Percentiles rank a stretch among this genome's conserved stretches.
Evolutionary conservation across 2,329 filamentous ascomycete genomes (phyloP).

Genomic region (Ophiocordyceps polyrhachis-furcata): DNA sequence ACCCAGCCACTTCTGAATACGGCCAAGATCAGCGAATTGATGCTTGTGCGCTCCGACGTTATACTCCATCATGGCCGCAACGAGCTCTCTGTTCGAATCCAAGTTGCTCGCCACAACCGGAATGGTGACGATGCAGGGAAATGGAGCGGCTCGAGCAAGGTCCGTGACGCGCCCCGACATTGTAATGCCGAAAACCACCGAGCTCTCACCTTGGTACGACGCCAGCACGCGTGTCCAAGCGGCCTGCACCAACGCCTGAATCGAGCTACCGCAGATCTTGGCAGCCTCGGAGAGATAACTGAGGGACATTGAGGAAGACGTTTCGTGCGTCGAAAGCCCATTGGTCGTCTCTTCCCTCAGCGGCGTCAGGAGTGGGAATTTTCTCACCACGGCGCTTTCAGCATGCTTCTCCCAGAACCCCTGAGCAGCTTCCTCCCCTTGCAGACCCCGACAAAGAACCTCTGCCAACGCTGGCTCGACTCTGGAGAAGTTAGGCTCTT

Average conservation of each 20-base stretch:
- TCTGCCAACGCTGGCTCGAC: slow-evolving; percentile 20
- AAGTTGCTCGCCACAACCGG: slow-evolving; percentile 46
- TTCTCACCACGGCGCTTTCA: slow-evolving; percentile 36
- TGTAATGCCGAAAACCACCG: slow-evolving; percentile 62
- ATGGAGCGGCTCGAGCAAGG: slow-evolving; percentile 37
- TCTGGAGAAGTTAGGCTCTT: slow-evolving; percentile 1
- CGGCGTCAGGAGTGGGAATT: slow-evolving; percentile 62
- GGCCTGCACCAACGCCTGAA: slow-evolving; percentile 59
- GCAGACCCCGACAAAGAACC: slow-evolving; percentile 18
- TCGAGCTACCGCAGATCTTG: slow-evolving; percentile 39
- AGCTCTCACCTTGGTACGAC: slow-evolving; percentile 55
- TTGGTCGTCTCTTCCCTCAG: slow-evolving; percentile 21
- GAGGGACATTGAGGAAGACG: slow-evolving; percentile 19
- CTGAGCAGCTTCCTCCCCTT: slow-evolving; percentile 16
- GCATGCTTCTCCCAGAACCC: slow-evolving; percentile 46
- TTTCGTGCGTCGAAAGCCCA: slow-evolving; percentile 15
- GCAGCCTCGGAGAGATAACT: slow-evolving; percentile 35
- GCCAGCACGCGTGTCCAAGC: slow-evolving; percentile 62
- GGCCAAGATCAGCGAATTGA: slow-evolving; percentile 51
- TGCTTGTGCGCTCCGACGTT: slow-evolving; percentile 47
- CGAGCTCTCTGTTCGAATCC: slow-evolving; percentile 33
- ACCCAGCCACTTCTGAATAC: slow-evolving; percentile 55
- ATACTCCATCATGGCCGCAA: slow-evolving; percentile 44
- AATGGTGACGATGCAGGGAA: slow-evolving; percentile 70
- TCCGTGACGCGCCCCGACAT: slow-evolving; percentile 55